Conservation (phyloP, 345 rosid species). For the Reutealis trisperma region DNA sequence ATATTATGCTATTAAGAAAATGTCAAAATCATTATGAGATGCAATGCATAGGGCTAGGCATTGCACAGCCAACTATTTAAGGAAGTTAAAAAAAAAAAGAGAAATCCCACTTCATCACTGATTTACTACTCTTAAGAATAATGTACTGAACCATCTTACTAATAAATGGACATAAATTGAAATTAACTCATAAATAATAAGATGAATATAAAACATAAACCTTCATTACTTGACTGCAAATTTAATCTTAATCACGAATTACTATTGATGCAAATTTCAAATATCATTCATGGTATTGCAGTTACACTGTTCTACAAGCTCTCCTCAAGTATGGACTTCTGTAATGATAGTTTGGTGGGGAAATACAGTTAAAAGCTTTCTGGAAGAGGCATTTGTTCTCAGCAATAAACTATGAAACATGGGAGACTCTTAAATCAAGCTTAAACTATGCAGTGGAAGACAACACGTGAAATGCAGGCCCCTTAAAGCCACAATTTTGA, state of each 20-base stretch:
- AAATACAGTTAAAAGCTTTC: not conserved
- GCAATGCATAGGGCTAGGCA: not conserved
- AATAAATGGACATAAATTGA: not conserved
- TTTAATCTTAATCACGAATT: not conserved
- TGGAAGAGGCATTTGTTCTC: not conserved
- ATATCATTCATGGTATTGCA: not conserved
- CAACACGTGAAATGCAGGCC: not conserved
- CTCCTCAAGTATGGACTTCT: not conserved
- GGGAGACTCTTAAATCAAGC: not conserved
- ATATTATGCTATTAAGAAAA: not conserved
- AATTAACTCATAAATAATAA: no score
- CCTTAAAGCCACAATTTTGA: not conserved
- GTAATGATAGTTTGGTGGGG: not conserved
- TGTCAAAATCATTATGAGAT: not conserved
- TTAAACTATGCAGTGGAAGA: not conserved
- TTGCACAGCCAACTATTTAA: not conserved
- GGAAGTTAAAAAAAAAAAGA: not conserved
- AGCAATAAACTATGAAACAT: not conserved
- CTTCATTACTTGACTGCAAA: not conserved
- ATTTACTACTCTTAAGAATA: no score
- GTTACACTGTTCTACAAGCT: not conserved
- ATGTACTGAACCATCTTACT: not conserved
- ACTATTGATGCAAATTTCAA: not conserved
- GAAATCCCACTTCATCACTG: no score
- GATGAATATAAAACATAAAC: not conserved